A percentile compares a stretch with the other conserved stretches of the same genome.
phyloP scores from a whole-genome alignment of 345 rosid genomes.

The Camelina sativa region DNA sequence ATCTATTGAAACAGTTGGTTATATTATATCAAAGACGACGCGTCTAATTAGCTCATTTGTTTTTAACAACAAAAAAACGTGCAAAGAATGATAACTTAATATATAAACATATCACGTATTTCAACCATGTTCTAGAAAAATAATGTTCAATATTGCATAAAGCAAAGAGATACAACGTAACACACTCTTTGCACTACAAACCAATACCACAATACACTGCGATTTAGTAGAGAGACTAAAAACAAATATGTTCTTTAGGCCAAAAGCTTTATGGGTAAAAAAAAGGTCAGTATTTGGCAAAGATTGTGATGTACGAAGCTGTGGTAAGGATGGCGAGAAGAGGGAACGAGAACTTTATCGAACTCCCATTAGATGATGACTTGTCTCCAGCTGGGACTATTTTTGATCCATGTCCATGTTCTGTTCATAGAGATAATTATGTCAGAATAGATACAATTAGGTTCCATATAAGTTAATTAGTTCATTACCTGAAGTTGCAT shows the following conservation, averaged over 20 bases:
- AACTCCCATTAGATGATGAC: conserved; percentile 61
- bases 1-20: no score
- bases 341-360: conserved; percentile 51
- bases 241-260: conserved; percentile 9
- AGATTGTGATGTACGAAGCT: conserved; percentile 49
- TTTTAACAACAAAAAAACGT: not conserved
- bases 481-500: conserved; percentile 59
- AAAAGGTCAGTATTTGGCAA: conserved; percentile 31
- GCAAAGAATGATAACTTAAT: not conserved
- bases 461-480: not conserved
- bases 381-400: conserved; percentile 50
- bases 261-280: conserved; percentile 9
- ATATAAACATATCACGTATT: not conserved
- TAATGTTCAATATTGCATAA: not conserved
- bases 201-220: conserved; percentile 1
- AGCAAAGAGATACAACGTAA: conserved; percentile 43
- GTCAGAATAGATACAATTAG: conserved; percentile 11
- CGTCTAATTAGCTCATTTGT: not conserved
- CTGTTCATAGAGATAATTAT: conserved; percentile 4
- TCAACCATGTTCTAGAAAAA: not conserved
- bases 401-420: conserved; percentile 62
- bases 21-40: not conserved
- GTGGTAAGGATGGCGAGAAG: conserved; percentile 53
- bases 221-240: not conserved
- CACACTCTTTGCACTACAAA: conserved; percentile 48